A percentile compares a stretch with the other conserved stretches of the same genome.
phyloP scores from a whole-genome alignment of 108 stramenopile species.

The Nitzschia inconspicua region DNA sequence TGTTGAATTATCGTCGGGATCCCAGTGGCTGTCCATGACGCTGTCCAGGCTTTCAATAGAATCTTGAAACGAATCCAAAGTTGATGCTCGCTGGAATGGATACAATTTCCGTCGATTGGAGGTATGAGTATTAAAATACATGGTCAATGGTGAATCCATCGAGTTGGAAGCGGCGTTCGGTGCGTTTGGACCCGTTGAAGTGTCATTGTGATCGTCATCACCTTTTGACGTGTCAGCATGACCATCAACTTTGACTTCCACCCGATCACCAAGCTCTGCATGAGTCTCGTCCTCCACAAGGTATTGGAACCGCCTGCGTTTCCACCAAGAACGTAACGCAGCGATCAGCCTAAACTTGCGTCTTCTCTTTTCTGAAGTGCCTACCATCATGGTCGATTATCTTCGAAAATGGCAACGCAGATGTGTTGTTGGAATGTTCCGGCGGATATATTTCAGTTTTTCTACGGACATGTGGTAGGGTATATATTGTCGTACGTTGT shows the following conservation, averaged over 20 bases:
- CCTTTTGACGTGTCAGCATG: conserved; percentile 1
- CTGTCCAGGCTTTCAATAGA: conserved; percentile 40
- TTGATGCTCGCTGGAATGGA: not conserved
- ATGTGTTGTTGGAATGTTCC: not conserved
- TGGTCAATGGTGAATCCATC: not conserved
- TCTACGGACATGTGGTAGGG: not conserved
- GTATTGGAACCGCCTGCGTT: conserved; percentile 21
- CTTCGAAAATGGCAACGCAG: too few relatives aligned
- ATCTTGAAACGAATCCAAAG: conserved; percentile 21
- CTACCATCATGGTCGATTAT: too few relatives aligned
- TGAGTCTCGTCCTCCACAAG: conserved; percentile 3
- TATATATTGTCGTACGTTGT: not conserved
- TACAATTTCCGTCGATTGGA: not conserved
- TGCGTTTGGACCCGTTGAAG: too few relatives aligned
- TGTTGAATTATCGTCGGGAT: conserved; percentile 16
- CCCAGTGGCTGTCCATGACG: conserved; percentile 21
- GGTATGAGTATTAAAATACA: not conserved
- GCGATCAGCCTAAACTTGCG: conserved; percentile 7
- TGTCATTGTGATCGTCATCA: too few relatives aligned
- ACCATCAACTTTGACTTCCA: too few relatives aligned
- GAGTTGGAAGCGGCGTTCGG: not conserved
- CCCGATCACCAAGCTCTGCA: too few relatives aligned
- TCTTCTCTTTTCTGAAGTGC: too few relatives aligned
- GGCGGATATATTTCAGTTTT: not conserved
- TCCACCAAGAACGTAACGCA: conserved; percentile 23